These are phyloP conservation scores for Smithsoniella earleae DNA, from an alignment of 163 green algal genomes.

Conservation along the genomic window DNA sequence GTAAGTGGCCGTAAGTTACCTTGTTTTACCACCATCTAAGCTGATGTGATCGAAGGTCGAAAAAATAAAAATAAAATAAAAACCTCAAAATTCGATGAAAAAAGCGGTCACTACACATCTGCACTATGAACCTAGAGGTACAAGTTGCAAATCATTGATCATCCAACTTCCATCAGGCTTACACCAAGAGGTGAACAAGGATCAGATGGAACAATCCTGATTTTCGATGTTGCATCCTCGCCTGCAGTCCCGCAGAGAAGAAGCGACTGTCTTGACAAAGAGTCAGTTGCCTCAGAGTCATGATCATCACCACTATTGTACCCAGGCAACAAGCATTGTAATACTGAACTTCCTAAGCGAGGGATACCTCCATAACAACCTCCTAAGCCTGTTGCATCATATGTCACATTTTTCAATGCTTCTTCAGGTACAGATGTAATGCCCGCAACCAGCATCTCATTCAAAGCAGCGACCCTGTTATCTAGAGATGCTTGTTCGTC, in stretches of 20 bases:
- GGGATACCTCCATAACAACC: constrained; percentile 15
- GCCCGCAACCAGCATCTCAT: neutral
- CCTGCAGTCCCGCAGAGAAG: neutral
- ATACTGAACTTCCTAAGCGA: neutral
- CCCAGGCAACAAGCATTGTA: neutral
- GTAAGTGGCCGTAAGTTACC: no score
- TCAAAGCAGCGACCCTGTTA: neutral
- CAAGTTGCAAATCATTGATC: neutral
- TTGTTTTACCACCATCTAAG: no score
- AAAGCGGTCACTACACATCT: neutral
- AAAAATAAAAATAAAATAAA: neutral
- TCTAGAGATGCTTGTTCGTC: neutral
- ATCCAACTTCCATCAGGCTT: neutral
- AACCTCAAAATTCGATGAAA: neutral
- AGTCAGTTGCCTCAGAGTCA: constrained; percentile 12
- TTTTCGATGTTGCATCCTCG: neutral
- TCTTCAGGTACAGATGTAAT: neutral
- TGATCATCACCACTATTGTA: constrained; percentile 22
- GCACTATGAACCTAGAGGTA: neutral
- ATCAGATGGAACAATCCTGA: neutral
- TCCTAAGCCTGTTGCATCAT: neutral
- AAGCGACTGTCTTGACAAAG: neutral
- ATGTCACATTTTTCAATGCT: neutral
- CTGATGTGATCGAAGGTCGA: no score
- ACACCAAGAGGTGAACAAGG: neutral